Conservation (phyloP, 1,284 basidiomycete species). For the Cryptococcus maquisensis region DNA sequence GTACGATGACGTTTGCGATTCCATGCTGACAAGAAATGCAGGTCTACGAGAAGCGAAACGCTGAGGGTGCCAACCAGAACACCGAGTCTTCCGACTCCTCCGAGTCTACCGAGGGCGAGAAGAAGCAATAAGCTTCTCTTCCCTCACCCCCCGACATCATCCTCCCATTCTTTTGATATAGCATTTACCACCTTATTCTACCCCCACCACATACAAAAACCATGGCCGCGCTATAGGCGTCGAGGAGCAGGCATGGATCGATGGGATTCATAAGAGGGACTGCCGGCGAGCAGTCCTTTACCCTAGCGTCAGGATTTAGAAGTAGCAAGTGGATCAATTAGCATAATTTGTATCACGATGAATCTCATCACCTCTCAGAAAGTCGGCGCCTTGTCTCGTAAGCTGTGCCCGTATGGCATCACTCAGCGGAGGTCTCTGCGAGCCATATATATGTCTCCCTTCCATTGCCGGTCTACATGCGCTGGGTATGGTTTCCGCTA, state of each 20-base stretch:
- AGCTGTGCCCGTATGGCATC: too few relatives aligned
- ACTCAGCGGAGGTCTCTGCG: too few relatives aligned
- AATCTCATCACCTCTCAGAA: conserved; percentile 1
- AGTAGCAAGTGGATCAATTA: background rate
- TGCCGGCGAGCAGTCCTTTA: background rate
- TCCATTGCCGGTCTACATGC: too few relatives aligned
- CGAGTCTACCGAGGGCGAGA: background rate
- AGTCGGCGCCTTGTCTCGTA: too few relatives aligned
- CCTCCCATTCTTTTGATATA: background rate
- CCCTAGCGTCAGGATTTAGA: background rate
- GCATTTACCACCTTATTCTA: background rate
- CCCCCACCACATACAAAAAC: background rate
- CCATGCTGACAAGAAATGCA: conserved; percentile 12
- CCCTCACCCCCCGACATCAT: background rate
- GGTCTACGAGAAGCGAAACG: conserved; percentile 87
- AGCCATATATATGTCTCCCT: too few relatives aligned
- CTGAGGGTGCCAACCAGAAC: conserved; percentile 40
- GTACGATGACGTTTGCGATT: background rate
- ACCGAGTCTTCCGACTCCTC: conserved; percentile 2
- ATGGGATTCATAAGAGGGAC: too few relatives aligned
- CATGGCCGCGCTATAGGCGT: background rate
- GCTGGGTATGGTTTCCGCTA: too few relatives aligned
- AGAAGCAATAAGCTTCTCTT: background rate
- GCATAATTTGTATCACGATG: conserved; percentile 1
- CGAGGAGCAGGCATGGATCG: too few relatives aligned